Evolutionary conservation across 768 basidiomycete genomes (phyloP).

Genomic region (Rhizopogon vinicolor): DNA sequence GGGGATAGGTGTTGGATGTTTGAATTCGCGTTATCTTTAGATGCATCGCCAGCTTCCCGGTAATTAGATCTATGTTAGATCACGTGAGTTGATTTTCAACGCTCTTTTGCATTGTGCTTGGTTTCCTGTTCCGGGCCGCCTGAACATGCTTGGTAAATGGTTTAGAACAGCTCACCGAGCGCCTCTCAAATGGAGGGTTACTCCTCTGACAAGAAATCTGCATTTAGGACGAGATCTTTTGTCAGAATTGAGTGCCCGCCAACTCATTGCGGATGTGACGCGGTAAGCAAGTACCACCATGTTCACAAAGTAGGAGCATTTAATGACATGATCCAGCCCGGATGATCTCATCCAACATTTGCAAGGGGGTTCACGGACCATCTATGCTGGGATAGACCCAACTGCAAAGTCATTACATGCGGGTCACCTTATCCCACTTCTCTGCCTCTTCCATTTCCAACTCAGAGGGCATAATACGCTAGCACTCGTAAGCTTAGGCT

Average conservation of each 20-base stretch:
- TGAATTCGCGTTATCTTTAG: too few species aligned
- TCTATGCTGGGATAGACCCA: conserved; percentile 92
- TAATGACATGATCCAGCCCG: conserved; percentile 28
- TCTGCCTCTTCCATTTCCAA: conserved; percentile 86
- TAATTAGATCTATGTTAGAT: too few species aligned
- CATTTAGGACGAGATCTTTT: conserved; percentile 20
- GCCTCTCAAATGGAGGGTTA: background rate
- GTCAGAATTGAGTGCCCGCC: conserved; percentile 27
- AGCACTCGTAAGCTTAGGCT: conserved; percentile 60
- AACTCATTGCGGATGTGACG: conserved; percentile 32
- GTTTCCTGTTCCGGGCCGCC: background rate
- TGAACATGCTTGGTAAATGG: conserved; percentile 20
- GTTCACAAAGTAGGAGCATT: background rate
- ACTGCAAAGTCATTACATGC: conserved; percentile 88
- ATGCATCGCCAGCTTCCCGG: too few species aligned
- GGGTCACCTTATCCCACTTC: conserved; percentile 87
- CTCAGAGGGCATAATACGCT: conserved; percentile 79
- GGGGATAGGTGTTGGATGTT: too few species aligned
- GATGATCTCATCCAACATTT: conserved; percentile 37
- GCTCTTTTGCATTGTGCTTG: background rate
- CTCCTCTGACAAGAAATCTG: conserved; percentile 8
- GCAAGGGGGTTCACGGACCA: conserved; percentile 36
- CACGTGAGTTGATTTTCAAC: background rate
- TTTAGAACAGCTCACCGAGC: conserved; percentile 2
- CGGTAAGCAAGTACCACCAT: conserved; percentile 18